Conservation (phyloP, 2,329 filamentous ascomycete genomes). For the Pseudogymnoascus sp. region DNA sequence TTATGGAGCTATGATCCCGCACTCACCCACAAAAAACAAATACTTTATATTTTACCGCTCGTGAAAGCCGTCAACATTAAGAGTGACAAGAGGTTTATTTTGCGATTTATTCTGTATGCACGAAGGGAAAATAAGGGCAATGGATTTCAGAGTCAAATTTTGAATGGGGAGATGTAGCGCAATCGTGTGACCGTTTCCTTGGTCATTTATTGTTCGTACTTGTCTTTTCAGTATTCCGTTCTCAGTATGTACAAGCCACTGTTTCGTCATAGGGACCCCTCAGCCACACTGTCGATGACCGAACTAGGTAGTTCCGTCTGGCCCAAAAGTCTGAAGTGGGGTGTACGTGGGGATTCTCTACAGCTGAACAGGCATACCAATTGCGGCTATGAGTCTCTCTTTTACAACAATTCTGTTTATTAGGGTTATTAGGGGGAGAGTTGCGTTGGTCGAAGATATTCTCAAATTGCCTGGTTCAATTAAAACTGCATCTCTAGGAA, state of each 20-base stretch:
- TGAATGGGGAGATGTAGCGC: not conserved
- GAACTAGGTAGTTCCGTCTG: not conserved
- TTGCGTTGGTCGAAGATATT: not conserved
- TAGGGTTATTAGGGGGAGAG: not conserved
- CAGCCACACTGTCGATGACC: not conserved
- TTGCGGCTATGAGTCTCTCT: not conserved
- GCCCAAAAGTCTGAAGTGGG: not conserved
- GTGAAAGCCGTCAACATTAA: not conserved
- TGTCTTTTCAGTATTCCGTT: slow-evolving; percentile 7
- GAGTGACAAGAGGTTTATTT: not conserved
- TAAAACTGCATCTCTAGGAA: not conserved
- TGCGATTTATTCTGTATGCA: not conserved
- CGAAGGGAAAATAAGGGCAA: not conserved
- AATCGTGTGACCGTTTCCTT: not conserved
- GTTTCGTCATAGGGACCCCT: slow-evolving; percentile 1
- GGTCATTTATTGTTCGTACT: not conserved
- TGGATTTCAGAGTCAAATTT: not conserved
- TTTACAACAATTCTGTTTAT: not conserved
- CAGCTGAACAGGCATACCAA: not conserved
- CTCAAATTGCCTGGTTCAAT: not conserved
- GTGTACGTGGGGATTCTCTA: not conserved
- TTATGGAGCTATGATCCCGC: slow-evolving; percentile 6
- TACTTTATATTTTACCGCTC: not conserved
- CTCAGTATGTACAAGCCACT: slow-evolving; percentile 3
- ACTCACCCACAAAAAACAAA: slow-evolving; percentile 2